Evolutionary conservation across 805 yeast genomes (phyloP).

Genomic region (Ogataea methanolica): DNA sequence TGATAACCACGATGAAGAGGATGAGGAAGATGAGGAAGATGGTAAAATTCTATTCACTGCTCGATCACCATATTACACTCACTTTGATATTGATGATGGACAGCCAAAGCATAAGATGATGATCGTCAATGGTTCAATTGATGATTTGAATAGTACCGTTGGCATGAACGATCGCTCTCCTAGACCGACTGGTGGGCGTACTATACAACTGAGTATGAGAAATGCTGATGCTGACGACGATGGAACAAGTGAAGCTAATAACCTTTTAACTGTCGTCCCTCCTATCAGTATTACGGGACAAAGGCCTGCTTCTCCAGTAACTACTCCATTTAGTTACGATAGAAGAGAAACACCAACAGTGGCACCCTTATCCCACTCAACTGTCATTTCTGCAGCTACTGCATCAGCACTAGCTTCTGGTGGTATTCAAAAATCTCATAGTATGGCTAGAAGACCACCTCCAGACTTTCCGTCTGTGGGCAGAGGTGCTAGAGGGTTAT

Average conservation of each 20-base stretch:
- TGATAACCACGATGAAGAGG: slow-evolving; percentile 8
- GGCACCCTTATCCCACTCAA: slow-evolving; percentile 26
- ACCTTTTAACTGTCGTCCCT: not conserved
- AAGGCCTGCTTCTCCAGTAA: not conserved
- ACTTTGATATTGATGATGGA: slow-evolving; percentile 18
- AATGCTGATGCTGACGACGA: not conserved
- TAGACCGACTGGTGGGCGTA: slow-evolving; percentile 2
- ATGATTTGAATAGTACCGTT: not conserved
- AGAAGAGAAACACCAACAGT: slow-evolving; percentile 34
- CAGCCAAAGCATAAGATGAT: slow-evolving; percentile 19
- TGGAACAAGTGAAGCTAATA: not conserved
- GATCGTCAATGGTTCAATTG: slow-evolving; percentile 18
- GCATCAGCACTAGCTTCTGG: too few relatives aligned
- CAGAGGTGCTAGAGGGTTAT: slow-evolving; percentile 34
- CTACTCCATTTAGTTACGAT: slow-evolving; percentile 27
- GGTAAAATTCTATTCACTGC: slow-evolving; percentile 32
- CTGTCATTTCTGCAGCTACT: slow-evolving; percentile 16
- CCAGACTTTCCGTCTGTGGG: slow-evolving; percentile 35
- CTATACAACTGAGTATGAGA: not conserved
- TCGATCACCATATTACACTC: slow-evolving; percentile 29
- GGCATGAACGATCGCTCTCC: slow-evolving; percentile 3
- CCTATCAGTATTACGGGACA: not conserved
- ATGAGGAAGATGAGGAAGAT: slow-evolving; percentile 18
- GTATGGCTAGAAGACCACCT: slow-evolving; percentile 33
- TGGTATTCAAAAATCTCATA: too few relatives aligned